Conservation (phyloP, 163 green algal genomes). For the Scenedesmus sp. region DNA sequence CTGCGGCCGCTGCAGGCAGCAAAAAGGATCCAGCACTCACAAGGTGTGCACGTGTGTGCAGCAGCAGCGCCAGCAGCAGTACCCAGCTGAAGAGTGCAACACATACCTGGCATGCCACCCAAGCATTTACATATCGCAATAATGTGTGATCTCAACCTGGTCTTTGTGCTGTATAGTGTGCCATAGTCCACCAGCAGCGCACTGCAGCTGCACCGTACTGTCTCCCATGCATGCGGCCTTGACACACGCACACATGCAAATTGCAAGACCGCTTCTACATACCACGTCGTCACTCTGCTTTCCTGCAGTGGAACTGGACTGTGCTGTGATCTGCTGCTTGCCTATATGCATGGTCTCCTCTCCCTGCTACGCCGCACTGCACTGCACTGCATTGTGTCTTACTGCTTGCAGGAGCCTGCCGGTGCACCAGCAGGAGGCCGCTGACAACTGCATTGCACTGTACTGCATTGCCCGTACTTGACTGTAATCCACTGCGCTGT, state of each 20-base stretch:
- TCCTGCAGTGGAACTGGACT: too few relatives aligned
- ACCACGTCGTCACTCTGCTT: too few relatives aligned
- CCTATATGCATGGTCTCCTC: not conserved
- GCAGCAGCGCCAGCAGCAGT: not conserved
- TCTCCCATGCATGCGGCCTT: not conserved
- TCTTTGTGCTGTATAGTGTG: not conserved
- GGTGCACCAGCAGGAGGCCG: conserved; percentile 76
- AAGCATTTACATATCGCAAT: not conserved
- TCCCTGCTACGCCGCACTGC: too few relatives aligned
- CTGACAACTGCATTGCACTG: conserved; percentile 68
- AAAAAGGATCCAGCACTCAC: conserved; percentile 32
- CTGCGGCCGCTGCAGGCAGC: not conserved
- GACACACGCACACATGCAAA: conserved; percentile 49
- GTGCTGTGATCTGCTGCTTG: not conserved
- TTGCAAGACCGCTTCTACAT: not conserved
- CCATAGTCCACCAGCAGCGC: not conserved
- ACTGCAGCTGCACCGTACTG: not conserved
- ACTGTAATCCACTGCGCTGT: too few relatives aligned
- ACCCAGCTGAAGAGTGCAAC: not conserved
- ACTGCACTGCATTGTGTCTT: not conserved
- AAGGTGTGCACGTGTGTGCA: not conserved
- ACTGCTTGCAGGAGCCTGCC: conserved; percentile 48
- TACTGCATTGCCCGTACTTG: conserved; percentile 31
- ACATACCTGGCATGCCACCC: not conserved
- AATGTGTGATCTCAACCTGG: not conserved